Evolutionary conservation across 2,329 filamentous ascomycete genomes (phyloP).

Genomic region (Penicillium verrucosum): DNA sequence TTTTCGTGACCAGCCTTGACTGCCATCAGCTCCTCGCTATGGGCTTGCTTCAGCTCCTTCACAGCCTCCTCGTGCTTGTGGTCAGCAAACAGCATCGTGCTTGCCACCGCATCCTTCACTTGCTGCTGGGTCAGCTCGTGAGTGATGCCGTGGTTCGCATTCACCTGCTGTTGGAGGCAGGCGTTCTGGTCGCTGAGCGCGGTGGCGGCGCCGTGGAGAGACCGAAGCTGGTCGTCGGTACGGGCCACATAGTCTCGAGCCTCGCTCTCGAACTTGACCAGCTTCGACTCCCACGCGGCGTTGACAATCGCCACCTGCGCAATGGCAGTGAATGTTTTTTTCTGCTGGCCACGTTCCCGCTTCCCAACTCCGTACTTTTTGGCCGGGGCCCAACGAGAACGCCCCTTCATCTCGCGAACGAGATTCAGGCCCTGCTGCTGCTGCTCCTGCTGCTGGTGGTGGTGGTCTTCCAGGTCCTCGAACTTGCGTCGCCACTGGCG

Average conservation of each 20-base stretch:
- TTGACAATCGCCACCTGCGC: conserved; percentile 1
- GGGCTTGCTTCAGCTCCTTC: not conserved
- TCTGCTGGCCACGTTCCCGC: not conserved
- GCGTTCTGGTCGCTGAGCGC: not conserved
- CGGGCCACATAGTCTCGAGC: not conserved
- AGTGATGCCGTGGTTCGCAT: too few species aligned
- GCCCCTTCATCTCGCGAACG: not conserved
- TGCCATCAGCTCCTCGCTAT: not conserved
- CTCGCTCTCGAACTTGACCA: not conserved
- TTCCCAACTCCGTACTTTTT: not conserved
- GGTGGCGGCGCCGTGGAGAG: not conserved
- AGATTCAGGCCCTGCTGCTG: not conserved
- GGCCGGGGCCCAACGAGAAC: not conserved
- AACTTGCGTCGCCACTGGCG: not conserved
- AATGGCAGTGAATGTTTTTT: not conserved
- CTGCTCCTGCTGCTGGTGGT: not conserved
- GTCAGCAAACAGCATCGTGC: too few species aligned
- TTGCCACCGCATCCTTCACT: not conserved
- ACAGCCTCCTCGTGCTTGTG: not conserved
- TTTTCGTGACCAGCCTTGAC: not conserved
- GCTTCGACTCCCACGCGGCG: not conserved
- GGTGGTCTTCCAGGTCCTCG: not conserved
- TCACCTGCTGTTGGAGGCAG: too few species aligned
- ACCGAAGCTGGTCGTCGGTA: too few species aligned
- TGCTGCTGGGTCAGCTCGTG: not conserved